A percentile compares a stretch with the other conserved stretches of the same genome.
phyloP scores from a whole-genome alignment of 768 basidiomycete species.

The Boletus bicolor region DNA sequence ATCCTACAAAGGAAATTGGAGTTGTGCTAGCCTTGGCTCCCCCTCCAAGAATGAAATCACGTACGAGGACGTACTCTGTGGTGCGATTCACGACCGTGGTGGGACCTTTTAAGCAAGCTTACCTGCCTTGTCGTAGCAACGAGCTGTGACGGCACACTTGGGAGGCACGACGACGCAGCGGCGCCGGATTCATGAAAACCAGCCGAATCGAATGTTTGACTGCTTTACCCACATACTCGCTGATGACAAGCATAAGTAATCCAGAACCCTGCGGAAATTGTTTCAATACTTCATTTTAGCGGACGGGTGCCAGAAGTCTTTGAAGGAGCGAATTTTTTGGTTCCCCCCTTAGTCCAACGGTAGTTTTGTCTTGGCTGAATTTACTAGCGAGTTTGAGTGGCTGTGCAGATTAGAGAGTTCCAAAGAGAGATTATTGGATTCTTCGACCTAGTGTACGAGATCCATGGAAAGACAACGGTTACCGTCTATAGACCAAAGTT shows the following conservation, averaged over 20 bases:
- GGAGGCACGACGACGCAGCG: not conserved
- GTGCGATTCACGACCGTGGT: not conserved
- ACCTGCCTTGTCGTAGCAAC: not conserved
- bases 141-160: not conserved
- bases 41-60: constrained; percentile 14
- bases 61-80: not conserved
- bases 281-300: constrained; percentile 1
- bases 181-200: not conserved
- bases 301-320: constrained; percentile 11
- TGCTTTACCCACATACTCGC: not conserved
- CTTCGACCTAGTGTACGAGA: no score
- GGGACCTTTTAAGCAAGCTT: not conserved
- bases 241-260: not conserved
- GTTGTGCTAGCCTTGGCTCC: not conserved
- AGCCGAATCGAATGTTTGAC: not conserved
- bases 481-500: not conserved
- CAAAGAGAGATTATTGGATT: not conserved
- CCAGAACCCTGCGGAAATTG: constrained; percentile 9
- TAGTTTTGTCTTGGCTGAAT: not conserved
- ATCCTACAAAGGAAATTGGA: not conserved
- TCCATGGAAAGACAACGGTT: no score
- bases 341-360: not conserved
- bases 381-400: not conserved
- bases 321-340: not conserved
- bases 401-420: not conserved